Conservation (phyloP, 805 yeast species). For the Wickerhamomyces queroliae region DNA sequence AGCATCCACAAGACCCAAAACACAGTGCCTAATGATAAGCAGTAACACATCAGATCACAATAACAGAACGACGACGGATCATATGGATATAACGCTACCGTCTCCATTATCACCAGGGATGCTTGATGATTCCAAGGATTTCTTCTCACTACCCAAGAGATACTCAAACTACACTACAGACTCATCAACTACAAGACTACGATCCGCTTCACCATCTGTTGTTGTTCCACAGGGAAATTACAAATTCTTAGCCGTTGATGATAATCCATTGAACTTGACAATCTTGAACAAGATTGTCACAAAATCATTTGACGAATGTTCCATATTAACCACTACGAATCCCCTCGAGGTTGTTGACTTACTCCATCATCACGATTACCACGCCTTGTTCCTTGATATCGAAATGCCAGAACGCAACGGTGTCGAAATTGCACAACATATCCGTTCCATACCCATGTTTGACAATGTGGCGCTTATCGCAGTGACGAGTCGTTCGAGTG, state of each 20-base stretch:
- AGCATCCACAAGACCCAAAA: too few species aligned
- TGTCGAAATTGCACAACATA: slow-evolving; percentile 27
- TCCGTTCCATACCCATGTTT: slow-evolving; percentile 6
- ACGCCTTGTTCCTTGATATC: slow-evolving; percentile 35
- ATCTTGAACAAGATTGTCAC: neutral
- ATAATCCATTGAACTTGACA: slow-evolving; percentile 1
- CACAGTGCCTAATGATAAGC: too few species aligned
- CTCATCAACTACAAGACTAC: too few species aligned
- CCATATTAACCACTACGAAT: neutral
- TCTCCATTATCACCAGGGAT: neutral
- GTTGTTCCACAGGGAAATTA: too few species aligned
- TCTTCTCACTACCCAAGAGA: neutral
- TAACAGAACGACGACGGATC: neutral
- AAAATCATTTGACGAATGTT: neutral
- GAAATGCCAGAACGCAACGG: slow-evolving; percentile 40
- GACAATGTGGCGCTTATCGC: slow-evolving; percentile 31
- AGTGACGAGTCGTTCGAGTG: slow-evolving; percentile 30
- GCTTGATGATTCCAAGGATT: neutral
- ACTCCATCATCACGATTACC: slow-evolving; percentile 14
- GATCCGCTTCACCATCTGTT: too few species aligned
- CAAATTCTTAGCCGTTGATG: neutral
- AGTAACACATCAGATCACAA: neutral
- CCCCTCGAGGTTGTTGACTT: neutral
- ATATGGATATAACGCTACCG: neutral
- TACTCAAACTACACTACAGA: neutral